These are phyloP conservation scores for Dactylellina cionopaga DNA, from an alignment of 2,329 filamentous ascomycete species.

Conservation along the genomic window DNA sequence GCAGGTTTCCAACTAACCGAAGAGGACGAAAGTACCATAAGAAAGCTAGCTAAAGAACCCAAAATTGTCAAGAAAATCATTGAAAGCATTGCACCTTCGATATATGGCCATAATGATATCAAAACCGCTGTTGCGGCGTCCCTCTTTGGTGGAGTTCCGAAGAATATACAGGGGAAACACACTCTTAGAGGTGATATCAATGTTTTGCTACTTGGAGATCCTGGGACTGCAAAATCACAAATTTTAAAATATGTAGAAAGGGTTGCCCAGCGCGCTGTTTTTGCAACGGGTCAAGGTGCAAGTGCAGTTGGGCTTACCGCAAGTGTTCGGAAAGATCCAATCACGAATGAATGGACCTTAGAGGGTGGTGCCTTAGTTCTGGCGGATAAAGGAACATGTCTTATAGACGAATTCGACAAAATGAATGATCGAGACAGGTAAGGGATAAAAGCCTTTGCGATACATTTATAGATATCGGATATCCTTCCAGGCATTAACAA, in stretches of 20 bases:
- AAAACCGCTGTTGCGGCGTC: slow-evolving; percentile 96
- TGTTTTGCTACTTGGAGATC: slow-evolving; percentile 92
- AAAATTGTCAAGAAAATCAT: slow-evolving; percentile 90
- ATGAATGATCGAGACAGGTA: slow-evolving; percentile 94
- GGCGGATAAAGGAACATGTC: slow-evolving; percentile 90
- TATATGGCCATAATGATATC: slow-evolving; percentile 95
- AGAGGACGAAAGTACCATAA: slow-evolving; percentile 91
- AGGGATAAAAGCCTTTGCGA: background rate
- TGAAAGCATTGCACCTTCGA: slow-evolving; percentile 92
- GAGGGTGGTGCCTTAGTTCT: slow-evolving; percentile 95
- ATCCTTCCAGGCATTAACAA: background rate
- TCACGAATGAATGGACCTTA: slow-evolving; percentile 96
- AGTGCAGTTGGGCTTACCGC: slow-evolving; percentile 97
- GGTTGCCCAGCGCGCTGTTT: slow-evolving; percentile 94
- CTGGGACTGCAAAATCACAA: slow-evolving; percentile 97
- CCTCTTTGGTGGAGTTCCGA: slow-evolving; percentile 92
- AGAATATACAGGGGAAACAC: slow-evolving; percentile 87
- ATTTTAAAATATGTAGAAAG: slow-evolving; percentile 98
- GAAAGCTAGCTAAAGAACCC: slow-evolving; percentile 85
- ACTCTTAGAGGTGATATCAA: slow-evolving; percentile 97
- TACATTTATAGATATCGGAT: background rate
- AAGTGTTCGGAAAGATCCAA: slow-evolving; percentile 90
- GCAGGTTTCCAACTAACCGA: slow-evolving; percentile 95
- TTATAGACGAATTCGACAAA: slow-evolving; percentile 99
- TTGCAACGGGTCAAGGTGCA: slow-evolving; percentile 96